phyloP scores from a whole-genome alignment of 306 rosid species.

The Lupinus albus region DNA sequence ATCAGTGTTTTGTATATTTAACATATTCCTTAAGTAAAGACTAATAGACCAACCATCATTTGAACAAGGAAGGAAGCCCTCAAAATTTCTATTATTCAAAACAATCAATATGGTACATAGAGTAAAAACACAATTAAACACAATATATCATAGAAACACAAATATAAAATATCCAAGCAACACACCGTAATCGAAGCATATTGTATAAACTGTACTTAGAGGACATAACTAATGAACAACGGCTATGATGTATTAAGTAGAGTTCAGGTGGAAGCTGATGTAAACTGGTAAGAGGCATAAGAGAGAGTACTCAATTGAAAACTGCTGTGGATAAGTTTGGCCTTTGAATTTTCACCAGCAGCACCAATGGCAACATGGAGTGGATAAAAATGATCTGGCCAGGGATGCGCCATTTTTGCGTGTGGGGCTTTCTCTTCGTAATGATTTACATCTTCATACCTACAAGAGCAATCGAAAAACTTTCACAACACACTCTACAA shows the following conservation, averaged over 20 bases:
- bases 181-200: no score
- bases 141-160: slow-evolving; percentile 18
- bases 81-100: no score
- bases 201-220: neutral
- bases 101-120: no score
- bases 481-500: slow-evolving; percentile 26
- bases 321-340: slow-evolving; percentile 66
- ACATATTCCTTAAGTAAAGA: no score
- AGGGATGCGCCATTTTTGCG: slow-evolving; percentile 77
- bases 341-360: slow-evolving; percentile 61
- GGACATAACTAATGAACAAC: slow-evolving; percentile 1
- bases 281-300: slow-evolving; percentile 80
- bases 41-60: no score
- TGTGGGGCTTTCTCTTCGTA: slow-evolving; percentile 69
- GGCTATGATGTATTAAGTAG: neutral
- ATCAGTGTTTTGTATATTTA: no score
- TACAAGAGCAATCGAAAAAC: slow-evolving; percentile 31
- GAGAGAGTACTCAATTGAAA: slow-evolving; percentile 64
- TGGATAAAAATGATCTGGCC: slow-evolving; percentile 80
- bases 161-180: slow-evolving; percentile 26
- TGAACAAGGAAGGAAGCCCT: no score
- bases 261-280: slow-evolving; percentile 40
- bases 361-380: slow-evolving; percentile 86
- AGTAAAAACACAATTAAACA: neutral
- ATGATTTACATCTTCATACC: slow-evolving; percentile 77